Base-by-base conservation (phyloP, 345 rosid genomes). In the Fremontodendron californicum region DNA sequence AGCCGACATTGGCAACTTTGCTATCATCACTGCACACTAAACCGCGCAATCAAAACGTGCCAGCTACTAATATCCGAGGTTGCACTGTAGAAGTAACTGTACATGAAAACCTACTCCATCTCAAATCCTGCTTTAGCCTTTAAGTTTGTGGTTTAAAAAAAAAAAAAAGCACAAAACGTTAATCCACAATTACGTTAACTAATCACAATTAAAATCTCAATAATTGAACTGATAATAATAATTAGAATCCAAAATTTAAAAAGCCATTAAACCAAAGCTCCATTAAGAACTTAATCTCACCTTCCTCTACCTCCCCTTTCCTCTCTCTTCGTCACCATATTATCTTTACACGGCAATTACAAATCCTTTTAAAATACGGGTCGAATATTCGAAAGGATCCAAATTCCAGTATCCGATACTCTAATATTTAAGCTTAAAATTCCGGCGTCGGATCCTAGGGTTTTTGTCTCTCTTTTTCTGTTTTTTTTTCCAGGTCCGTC, bases 351-450 rank as follows among this genome's bases (percentile, higher is more conserved):
- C 78, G 46, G 75, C 84, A 80, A 69, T 76, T 64, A 73, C 54
- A 81, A 65, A 51, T 79, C 80, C 78, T 65, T 55, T 75, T 48
- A 35, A 78, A 78, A 75, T 71, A 80, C 82, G 81, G 85, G 78
- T 78, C 76, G 78, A 78, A 85, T 75, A 79, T 75, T 78, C 75
- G 57, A 16, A 77, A 57, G 83, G 70, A 80, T 79, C 79, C 75
- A 69, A 19, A 25, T 64, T 62, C 54, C 19, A 25, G 25, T 1
- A 23, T 39, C 54, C 15, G 6, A 40, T 74, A 58, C 58, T 77
- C 71, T 79, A 46, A 78, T 71, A 74, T 78, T 40, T 52, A 64
- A 81, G 75, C 82, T 70, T 62, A 40, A 29, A 77, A 40, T 80
- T 63, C 68, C 65, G 42, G 85, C 27, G 67, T 75, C 48, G 74